Percentiles rank a stretch among this genome's conserved stretches.
Evolutionary conservation across 352 stramenopile species (phyloP).

Genomic region (Peronospora tabacina): DNA sequence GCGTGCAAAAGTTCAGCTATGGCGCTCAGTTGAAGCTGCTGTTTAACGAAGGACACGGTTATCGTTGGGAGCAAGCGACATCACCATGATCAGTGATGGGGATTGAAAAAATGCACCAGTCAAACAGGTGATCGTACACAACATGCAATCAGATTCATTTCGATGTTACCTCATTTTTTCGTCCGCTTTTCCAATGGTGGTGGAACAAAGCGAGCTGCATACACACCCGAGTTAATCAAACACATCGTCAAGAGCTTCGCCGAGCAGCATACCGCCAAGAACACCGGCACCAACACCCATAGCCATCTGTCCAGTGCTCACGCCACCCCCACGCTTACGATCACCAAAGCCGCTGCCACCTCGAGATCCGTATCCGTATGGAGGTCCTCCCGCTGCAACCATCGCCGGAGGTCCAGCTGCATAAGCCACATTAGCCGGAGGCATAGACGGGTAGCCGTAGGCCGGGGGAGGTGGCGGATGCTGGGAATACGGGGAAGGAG

Average conservation of each 20-base stretch:
- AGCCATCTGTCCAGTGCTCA: slow-evolving; percentile 39
- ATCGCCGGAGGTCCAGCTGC: slow-evolving; percentile 28
- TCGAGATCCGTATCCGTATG: slow-evolving; percentile 20
- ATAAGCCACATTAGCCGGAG: slow-evolving; percentile 27
- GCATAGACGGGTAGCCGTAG: slow-evolving; percentile 26
- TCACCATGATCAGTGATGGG: too few species aligned
- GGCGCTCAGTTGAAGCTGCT: neutral
- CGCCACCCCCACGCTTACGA: slow-evolving; percentile 23
- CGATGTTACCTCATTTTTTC: neutral
- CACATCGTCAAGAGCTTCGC: slow-evolving; percentile 55
- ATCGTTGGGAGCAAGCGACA: neutral
- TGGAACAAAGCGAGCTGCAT: neutral
- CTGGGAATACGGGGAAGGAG: slow-evolving; percentile 26
- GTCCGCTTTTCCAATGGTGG: slow-evolving; percentile 10
- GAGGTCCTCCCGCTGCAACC: slow-evolving; percentile 19
- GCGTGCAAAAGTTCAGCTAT: too few species aligned
- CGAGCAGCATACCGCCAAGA: slow-evolving; percentile 66
- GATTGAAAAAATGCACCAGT: too few species aligned
- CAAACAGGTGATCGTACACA: neutral
- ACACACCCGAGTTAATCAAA: slow-evolving; percentile 30
- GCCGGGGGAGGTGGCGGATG: slow-evolving; percentile 24
- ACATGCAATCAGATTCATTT: neutral
- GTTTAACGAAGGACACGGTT: neutral
- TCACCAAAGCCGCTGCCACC: slow-evolving; percentile 18
- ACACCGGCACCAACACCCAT: slow-evolving; percentile 66